Conservation (phyloP, 192 early-diverging fungal species). For the Coemansia sp. region DNA sequence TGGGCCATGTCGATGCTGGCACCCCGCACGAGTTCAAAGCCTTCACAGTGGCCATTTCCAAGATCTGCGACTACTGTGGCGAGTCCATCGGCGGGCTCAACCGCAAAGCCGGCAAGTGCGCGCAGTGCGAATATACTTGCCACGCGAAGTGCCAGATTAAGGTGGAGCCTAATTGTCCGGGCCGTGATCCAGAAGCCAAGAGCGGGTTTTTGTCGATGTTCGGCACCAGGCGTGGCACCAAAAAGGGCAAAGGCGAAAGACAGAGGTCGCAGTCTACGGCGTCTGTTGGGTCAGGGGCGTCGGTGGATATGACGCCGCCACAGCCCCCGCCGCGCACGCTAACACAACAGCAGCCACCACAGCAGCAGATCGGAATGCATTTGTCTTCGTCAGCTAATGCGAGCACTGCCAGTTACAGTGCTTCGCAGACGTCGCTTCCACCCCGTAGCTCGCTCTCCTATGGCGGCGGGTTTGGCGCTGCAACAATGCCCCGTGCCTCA, state of each 20-base stretch:
- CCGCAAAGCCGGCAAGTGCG: conserved; percentile 39
- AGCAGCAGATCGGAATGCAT: not conserved
- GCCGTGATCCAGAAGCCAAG: conserved; percentile 33
- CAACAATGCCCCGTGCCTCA: conserved; percentile 1
- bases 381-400: not conserved
- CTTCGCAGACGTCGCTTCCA: conserved; percentile 11
- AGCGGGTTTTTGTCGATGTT: conserved; percentile 43
- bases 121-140: conserved; percentile 45
- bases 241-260: conserved; percentile 12
- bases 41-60: conserved; percentile 39
- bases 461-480: conserved; percentile 1
- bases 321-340: not conserved
- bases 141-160: conserved; percentile 54
- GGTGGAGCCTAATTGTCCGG: conserved; percentile 42
- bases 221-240: conserved; percentile 29
- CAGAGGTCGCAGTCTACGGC: conserved; percentile 28
- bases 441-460: not conserved
- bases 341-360: not conserved
- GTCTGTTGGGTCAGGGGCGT: not conserved
- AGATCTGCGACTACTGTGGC: conserved; percentile 51
- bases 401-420: not conserved
- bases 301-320: conserved; percentile 2
- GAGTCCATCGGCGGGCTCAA: conserved; percentile 48
- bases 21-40: conserved; percentile 47
- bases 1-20: conserved; percentile 41